Evolutionary conservation across 495 filamentous ascomycete genomes (phyloP), one percentile per base, ranked within the genome.

Genomic region (Aspergillus sclerotiicarbonarius): DNA sequence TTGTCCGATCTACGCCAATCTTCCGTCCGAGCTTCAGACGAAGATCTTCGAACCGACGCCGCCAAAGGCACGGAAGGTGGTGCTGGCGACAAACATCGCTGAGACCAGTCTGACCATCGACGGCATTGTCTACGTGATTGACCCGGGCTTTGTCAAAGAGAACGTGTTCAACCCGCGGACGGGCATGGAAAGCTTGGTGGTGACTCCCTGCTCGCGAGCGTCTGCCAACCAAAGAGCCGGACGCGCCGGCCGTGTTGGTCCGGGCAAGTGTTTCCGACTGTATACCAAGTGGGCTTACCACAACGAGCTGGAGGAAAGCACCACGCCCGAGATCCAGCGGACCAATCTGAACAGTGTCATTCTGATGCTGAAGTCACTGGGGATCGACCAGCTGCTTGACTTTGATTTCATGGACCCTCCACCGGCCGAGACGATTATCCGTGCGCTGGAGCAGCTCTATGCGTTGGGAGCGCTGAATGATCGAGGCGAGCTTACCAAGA

Each of bases 341-440:
- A 92, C 90, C 0, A 96, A 96, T 57, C 79, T 98, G 13, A 94
- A 87, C 62, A 80, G 84, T 31, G 86, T 95, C 2, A 90, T 97
- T 12, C 77, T 98, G 16, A 82, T 92, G 62, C 77, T 98, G 9
- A 97, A 96, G 68, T 88, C 88, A 1, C 81, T 98, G 13, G 95
- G 95, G 12, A 96, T 98, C 66, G 92, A 96, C 67, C 88, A 98
- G 61, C 83, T 98, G 0, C 82, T 98, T 10, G 87, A 92, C 41
- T 98, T 98, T 62, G 94, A 98, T 65, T 98, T 96, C 68, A 92
- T 98, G 84, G 94, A 98, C 65, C 87, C 93, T 0, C 94, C 94
- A 1, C 89, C 92, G 0, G 88, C 92, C 0, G 92, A 96, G 68
- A 90, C 91, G 8, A 84, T 98, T 50, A 96, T 97, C 67, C 85